These are phyloP conservation scores for Calocera viscosa DNA, from an alignment of 768 basidiomycete genomes.

Conservation along the genomic window DNA sequence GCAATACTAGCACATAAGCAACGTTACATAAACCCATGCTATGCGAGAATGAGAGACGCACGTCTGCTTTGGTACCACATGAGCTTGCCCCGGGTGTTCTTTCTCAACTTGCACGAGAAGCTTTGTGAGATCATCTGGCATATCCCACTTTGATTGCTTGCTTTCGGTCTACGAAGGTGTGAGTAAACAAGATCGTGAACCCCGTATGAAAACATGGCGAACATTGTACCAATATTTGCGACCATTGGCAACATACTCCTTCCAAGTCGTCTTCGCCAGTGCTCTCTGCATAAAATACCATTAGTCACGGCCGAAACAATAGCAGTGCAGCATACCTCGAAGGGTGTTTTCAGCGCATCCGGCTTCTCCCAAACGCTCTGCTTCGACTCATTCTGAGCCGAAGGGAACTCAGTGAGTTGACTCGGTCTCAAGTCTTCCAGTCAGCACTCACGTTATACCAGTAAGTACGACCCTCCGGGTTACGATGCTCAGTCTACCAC, in stretches of 20 bases:
- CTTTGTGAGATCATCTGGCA: conserved; percentile 84
- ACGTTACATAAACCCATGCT: neutral
- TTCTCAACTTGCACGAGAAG: conserved; percentile 77
- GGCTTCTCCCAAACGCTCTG: conserved; percentile 99
- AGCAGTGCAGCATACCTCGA: conserved; percentile 49
- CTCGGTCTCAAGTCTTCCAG: too few relatives aligned
- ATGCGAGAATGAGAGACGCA: neutral
- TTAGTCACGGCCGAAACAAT: conserved; percentile 14
- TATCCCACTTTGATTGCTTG: conserved; percentile 95
- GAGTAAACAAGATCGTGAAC: neutral
- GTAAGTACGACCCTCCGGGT: conserved; percentile 93
- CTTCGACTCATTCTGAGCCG: conserved; percentile 51
- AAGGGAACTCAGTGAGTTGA: too few relatives aligned
- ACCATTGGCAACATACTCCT: conserved; percentile 87
- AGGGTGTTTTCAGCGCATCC: conserved; percentile 83
- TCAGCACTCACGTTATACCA: conserved; percentile 59
- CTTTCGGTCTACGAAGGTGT: conserved; percentile 49
- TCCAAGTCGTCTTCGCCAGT: conserved; percentile 85
- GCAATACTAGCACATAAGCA: neutral
- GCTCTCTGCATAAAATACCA: conserved; percentile 54
- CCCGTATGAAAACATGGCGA: conserved; percentile 18
- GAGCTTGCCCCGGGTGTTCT: conserved; percentile 28
- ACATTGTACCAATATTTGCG: conserved; percentile 87
- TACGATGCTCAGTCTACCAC: conserved; percentile 87
- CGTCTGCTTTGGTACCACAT: neutral